Evolutionary conservation across 202 grass and related monocot species (phyloP).

Genomic region (Hordeum pubiflorum): DNA sequence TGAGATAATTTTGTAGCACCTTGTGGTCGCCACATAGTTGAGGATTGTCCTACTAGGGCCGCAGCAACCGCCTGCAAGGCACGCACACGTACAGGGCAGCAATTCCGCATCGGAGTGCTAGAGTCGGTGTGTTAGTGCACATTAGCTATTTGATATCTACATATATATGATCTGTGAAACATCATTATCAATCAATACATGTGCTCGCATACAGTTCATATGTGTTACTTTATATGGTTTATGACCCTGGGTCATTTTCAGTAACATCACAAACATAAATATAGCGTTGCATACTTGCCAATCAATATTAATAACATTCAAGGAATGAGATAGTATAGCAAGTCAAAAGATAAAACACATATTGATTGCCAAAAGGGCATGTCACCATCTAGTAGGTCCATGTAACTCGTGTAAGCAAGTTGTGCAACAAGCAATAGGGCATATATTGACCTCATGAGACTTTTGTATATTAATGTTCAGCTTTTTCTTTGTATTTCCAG

Average conservation of each 20-base stretch:
- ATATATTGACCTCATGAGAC: background rate
- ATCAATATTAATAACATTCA: background rate
- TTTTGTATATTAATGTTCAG: slow-evolving; percentile 11
- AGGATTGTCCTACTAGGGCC: background rate
- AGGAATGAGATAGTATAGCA: background rate
- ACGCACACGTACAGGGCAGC: background rate
- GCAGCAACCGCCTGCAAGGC: background rate
- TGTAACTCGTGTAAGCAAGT: slow-evolving; percentile 9
- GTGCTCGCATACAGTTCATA: background rate
- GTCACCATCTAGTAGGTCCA: background rate
- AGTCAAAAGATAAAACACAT: background rate
- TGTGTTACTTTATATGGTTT: background rate
- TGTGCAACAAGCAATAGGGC: background rate
- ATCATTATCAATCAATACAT: background rate
- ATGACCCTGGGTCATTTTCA: background rate
- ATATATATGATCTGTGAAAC: background rate
- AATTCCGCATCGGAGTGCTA: background rate
- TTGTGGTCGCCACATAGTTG: background rate
- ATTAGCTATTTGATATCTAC: background rate
- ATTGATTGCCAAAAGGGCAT: background rate
- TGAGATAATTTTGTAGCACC: background rate
- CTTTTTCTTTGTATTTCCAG: slow-evolving; percentile 34
- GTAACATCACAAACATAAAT: background rate
- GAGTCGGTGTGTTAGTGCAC: background rate
- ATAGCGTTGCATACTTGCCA: background rate